Evolutionary conservation across 2,329 filamentous ascomycete species (phyloP).

Genomic region (Coniella lustricola): DNA sequence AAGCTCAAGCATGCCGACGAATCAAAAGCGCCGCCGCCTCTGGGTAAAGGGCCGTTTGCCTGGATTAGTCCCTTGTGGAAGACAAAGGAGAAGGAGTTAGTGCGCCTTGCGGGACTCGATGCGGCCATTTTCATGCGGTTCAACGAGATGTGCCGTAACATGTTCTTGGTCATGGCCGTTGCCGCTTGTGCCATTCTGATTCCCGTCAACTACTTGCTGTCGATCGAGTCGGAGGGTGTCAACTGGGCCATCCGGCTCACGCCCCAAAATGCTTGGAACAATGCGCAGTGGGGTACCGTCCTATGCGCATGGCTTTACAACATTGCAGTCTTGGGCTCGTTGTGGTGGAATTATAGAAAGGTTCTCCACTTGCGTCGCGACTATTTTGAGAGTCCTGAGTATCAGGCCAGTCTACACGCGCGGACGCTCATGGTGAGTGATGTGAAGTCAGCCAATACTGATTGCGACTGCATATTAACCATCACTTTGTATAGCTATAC

Average conservation of each 20-base stretch:
- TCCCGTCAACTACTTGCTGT: slow-evolving; percentile 64
- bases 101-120: slow-evolving; percentile 83
- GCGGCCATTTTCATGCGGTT: slow-evolving; percentile 87
- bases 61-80: slow-evolving; percentile 76
- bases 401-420: slow-evolving; percentile 80
- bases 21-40: slow-evolving; percentile 77
- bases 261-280: slow-evolving; percentile 46
- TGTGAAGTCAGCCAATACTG: too few relatives aligned
- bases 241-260: slow-evolving; percentile 54
- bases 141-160: slow-evolving; percentile 83
- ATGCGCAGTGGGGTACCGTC: slow-evolving; percentile 52
- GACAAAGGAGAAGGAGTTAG: slow-evolving; percentile 68
- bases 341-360: slow-evolving; percentile 85
- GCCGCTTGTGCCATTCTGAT: slow-evolving; percentile 72
- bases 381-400: slow-evolving; percentile 82
- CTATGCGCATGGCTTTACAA: slow-evolving; percentile 61
- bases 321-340: slow-evolving; percentile 66
- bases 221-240: slow-evolving; percentile 27
- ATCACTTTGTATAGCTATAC: slow-evolving; percentile 60
- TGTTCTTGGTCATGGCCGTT: slow-evolving; percentile 68
- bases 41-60: slow-evolving; percentile 80
- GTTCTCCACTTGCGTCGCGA: slow-evolving; percentile 63
- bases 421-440: slow-evolving; percentile 55
- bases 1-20: slow-evolving; percentile 89
- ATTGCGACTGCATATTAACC: too few relatives aligned